Conservation (phyloP, 352 stramenopile genomes). For the Globisporangium abappressorium region DNA sequence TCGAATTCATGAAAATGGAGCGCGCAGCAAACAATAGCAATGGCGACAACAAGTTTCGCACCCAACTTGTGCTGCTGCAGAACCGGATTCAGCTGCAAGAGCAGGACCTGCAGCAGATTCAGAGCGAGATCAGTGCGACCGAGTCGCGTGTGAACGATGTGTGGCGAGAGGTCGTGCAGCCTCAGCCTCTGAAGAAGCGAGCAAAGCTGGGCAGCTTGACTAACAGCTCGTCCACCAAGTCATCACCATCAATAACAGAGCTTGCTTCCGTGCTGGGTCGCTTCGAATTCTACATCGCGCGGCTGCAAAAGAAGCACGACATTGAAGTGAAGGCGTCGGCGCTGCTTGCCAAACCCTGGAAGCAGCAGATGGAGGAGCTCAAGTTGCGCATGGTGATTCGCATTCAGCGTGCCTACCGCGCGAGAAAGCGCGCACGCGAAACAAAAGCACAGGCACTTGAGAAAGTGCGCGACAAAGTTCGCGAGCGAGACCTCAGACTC, state of each 20-base stretch:
- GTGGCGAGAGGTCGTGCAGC: slow-evolving; percentile 50
- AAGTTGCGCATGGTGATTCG: slow-evolving; percentile 62
- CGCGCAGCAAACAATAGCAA: slow-evolving; percentile 25
- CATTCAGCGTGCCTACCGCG: slow-evolving; percentile 70
- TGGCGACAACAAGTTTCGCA: slow-evolving; percentile 44
- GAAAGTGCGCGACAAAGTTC: slow-evolving; percentile 48
- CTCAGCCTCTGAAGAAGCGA: not conserved
- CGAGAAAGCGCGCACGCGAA: slow-evolving; percentile 31
- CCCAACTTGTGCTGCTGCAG: slow-evolving; percentile 51
- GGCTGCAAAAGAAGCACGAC: slow-evolving; percentile 49
- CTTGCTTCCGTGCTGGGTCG: slow-evolving; percentile 57
- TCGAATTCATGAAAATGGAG: slow-evolving; percentile 63
- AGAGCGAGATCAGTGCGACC: slow-evolving; percentile 44
- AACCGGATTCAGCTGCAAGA: slow-evolving; percentile 59
- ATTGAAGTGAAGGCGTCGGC: slow-evolving; percentile 56
- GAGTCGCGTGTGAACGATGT: slow-evolving; percentile 56
- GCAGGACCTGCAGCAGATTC: slow-evolving; percentile 59
- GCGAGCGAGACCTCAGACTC: slow-evolving; percentile 43
- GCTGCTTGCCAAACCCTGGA: slow-evolving; percentile 55
- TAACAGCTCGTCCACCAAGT: not conserved
- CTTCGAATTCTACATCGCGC: slow-evolving; percentile 52
- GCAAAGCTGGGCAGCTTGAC: not conserved
- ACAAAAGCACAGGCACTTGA: slow-evolving; percentile 46
- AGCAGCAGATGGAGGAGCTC: slow-evolving; percentile 70
- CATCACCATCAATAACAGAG: slow-evolving; percentile 21